Evolutionary conservation across 495 filamentous ascomycete species (phyloP).

Genomic region (Pseudevernia furfuracea): DNA sequence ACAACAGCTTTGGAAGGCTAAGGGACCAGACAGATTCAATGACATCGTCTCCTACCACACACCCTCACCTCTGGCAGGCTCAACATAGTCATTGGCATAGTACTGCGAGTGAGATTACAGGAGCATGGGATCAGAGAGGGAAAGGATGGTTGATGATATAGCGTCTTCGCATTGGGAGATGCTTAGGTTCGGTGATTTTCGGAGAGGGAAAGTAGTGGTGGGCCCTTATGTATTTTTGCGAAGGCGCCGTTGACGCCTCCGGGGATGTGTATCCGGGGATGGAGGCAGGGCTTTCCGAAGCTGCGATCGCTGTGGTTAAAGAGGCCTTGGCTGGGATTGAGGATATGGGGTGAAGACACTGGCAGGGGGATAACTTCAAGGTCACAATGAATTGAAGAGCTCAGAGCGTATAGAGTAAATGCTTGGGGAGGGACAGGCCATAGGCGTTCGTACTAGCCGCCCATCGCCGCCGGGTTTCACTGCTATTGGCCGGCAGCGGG

Average conservation of each 20-base stretch:
- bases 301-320: slow-evolving; percentile 41
- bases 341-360: slow-evolving; percentile 32
- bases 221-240: slow-evolving; percentile 71
- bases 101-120: slow-evolving; percentile 39
- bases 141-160: slow-evolving; percentile 60
- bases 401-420: background rate
- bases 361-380: slow-evolving; percentile 34
- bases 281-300: slow-evolving; percentile 43
- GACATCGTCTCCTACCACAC: slow-evolving; percentile 61
- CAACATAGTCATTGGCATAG: slow-evolving; percentile 56
- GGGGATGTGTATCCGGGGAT: slow-evolving; percentile 60
- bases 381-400: slow-evolving; percentile 28
- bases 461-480: background rate
- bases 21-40: slow-evolving; percentile 42
- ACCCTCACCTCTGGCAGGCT: slow-evolving; percentile 36
- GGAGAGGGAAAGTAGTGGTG: slow-evolving; percentile 47
- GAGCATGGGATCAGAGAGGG: slow-evolving; percentile 63
- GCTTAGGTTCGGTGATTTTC: slow-evolving; percentile 50
- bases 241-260: slow-evolving; percentile 67
- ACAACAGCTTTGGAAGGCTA: slow-evolving; percentile 14
- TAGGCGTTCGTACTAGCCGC: background rate
- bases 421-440: background rate
- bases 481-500: background rate
- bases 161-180: slow-evolving; percentile 66
- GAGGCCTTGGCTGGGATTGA: slow-evolving; percentile 28